A percentile compares a stretch with the other conserved stretches of the same genome.
phyloP scores from a whole-genome alignment of 805 yeast species.

The Cyberlindnera samutprakarnensis region DNA sequence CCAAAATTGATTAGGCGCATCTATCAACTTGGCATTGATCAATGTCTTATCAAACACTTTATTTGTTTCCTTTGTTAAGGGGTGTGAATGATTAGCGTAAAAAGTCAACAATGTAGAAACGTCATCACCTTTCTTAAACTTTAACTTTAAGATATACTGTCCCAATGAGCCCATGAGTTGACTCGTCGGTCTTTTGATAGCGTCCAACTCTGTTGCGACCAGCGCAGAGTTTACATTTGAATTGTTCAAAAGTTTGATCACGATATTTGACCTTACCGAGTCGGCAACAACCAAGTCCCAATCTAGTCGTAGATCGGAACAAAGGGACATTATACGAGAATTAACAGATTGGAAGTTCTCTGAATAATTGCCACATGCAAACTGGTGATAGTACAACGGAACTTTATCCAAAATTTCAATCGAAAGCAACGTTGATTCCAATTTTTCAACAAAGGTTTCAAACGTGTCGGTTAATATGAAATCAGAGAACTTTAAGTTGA shows the following conservation, averaged over 20 bases:
- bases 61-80: conserved; percentile 1
- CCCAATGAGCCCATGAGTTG: conserved; percentile 10
- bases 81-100: conserved; percentile 3
- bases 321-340: neutral
- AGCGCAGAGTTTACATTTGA: conserved; percentile 10
- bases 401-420: conserved; percentile 3
- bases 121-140: too few relatives aligned
- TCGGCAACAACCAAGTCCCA: conserved; percentile 14
- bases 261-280: conserved; percentile 1
- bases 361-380: conserved; percentile 6
- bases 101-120: neutral
- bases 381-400: conserved; percentile 12
- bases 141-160: conserved; percentile 2
- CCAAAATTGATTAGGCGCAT: conserved; percentile 6
- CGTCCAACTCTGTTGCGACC: conserved; percentile 8
- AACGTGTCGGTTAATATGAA: too few relatives aligned
- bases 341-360: conserved; percentile 4
- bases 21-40: neutral
- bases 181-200: conserved; percentile 11
- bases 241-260: conserved; percentile 10
- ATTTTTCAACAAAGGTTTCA: conserved; percentile 5
- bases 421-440: conserved; percentile 3
- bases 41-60: conserved; percentile 4
- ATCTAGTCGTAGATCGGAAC: conserved; percentile 3
- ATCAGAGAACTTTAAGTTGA: conserved; percentile 12